phyloP scores from a whole-genome alignment of 148 eudicot species.

The Silene latifolia region DNA sequence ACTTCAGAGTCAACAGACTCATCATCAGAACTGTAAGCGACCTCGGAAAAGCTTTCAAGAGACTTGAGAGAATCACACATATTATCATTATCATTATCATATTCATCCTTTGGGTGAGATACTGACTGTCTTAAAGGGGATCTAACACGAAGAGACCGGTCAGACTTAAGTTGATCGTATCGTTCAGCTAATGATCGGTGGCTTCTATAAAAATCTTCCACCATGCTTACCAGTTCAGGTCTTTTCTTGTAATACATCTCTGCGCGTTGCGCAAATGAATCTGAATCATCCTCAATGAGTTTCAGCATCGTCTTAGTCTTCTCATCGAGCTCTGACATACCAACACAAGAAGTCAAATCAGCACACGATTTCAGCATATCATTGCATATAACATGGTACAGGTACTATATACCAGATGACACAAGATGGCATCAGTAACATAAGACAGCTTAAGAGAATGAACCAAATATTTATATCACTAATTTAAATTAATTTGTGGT shows the following conservation, averaged over 20 bases:
- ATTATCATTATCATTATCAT: constrained; percentile 34
- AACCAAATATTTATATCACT: no score
- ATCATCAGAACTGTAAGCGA: constrained; percentile 47
- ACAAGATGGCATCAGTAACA: neutral
- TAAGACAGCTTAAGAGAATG: no score
- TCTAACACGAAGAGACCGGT: constrained; percentile 38
- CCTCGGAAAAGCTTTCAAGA: constrained; percentile 55
- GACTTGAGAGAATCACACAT: constrained; percentile 33
- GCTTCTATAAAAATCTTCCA: constrained; percentile 71
- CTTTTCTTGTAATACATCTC: constrained; percentile 96
- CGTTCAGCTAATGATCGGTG: constrained; percentile 80
- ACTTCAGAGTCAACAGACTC: constrained; percentile 62
- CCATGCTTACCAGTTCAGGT: constrained; percentile 70
- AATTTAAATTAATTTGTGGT: no score
- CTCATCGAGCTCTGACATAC: constrained; percentile 60
- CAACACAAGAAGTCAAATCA: neutral
- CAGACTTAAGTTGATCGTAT: constrained; percentile 59
- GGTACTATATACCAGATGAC: neutral
- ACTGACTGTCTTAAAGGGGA: constrained; percentile 46
- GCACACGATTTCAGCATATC: no score
- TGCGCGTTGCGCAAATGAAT: constrained; percentile 83
- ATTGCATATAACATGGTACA: neutral
- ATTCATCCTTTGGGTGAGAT: constrained; percentile 35
- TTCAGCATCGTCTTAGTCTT: constrained; percentile 70
- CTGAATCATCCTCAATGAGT: constrained; percentile 81